Evolutionary conservation across 23 red algal genomes (phyloP).

Genomic region (Chondrus crispus): DNA sequence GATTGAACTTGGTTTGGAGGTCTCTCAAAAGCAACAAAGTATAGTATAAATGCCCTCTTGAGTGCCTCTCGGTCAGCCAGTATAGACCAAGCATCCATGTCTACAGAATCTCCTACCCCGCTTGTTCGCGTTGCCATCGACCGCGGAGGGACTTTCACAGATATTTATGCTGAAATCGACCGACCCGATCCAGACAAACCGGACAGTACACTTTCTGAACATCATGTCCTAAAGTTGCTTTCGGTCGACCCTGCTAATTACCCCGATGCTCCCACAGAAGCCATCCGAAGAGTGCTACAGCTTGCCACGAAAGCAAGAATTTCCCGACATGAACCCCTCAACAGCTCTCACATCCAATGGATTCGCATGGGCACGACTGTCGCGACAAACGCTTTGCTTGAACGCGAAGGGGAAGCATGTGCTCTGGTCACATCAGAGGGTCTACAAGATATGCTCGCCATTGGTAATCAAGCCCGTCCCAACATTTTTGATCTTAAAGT

Average conservation of each 20-base stretch:
- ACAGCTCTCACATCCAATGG: constrained; percentile 66
- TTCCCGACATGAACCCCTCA: constrained; percentile 30
- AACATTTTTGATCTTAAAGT: constrained; percentile 94
- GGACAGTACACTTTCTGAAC: neutral
- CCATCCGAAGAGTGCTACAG: constrained; percentile 83
- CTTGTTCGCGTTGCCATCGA: constrained; percentile 77
- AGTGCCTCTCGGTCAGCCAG: too few relatives aligned
- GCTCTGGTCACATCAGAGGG: constrained; percentile 78
- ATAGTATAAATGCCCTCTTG: too few relatives aligned
- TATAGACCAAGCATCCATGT: neutral
- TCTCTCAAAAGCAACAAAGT: too few relatives aligned
- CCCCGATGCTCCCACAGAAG: constrained; percentile 88
- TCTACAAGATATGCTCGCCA: constrained; percentile 68
- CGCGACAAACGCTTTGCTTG: constrained; percentile 95
- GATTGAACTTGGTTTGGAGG: too few relatives aligned
- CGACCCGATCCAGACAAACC: neutral
- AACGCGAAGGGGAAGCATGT: constrained; percentile 79
- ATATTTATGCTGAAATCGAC: constrained; percentile 80
- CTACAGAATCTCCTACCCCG: neutral
- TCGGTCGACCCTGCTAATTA: constrained; percentile 92
- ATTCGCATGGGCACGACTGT: constrained; percentile 99
- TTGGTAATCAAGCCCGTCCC: constrained; percentile 82
- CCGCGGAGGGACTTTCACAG: constrained; percentile 98
- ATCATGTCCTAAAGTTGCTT: constrained; percentile 77
- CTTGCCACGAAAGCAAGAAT: neutral